Evolutionary conservation across 495 filamentous ascomycete genomes (phyloP).

Genomic region (Tetracladium setigerum): DNA sequence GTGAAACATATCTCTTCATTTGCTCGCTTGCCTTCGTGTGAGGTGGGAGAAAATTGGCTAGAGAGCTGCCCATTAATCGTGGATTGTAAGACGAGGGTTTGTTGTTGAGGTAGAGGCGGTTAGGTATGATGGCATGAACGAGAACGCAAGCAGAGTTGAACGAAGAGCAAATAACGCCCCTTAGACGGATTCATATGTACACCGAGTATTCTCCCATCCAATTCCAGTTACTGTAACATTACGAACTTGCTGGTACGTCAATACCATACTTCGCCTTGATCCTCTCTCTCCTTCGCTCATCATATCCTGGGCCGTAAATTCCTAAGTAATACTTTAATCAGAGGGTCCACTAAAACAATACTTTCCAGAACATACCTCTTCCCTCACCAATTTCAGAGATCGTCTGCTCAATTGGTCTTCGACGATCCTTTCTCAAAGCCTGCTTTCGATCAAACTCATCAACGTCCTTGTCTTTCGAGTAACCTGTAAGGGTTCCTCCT

Average conservation of each 20-base stretch:
- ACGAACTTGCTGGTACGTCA: slow-evolving; percentile 46
- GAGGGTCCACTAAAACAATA: slow-evolving; percentile 18
- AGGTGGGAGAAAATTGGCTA: no score
- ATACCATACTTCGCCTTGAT: slow-evolving; percentile 89
- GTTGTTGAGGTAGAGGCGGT: no score
- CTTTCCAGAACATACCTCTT: slow-evolving; percentile 53
- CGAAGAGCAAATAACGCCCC: background rate
- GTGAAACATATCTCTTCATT: no score
- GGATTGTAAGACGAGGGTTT: no score
- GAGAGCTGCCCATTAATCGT: no score
- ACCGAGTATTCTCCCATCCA: background rate
- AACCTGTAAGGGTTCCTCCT: slow-evolving; percentile 57
- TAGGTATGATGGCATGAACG: background rate
- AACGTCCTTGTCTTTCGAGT: slow-evolving; percentile 45
- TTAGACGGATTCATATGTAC: slow-evolving; percentile 7
- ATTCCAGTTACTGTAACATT: background rate
- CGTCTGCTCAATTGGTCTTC: slow-evolving; percentile 75
- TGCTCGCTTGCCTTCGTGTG: no score
- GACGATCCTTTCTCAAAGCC: slow-evolving; percentile 60
- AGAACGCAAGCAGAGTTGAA: background rate
- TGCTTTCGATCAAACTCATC: slow-evolving; percentile 83
- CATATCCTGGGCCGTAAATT: slow-evolving; percentile 76
- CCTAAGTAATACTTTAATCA: slow-evolving; percentile 40
- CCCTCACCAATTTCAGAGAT: slow-evolving; percentile 81
- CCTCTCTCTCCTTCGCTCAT: slow-evolving; percentile 73